Evolutionary conservation across 2,329 filamentous ascomycete genomes (phyloP), one percentile per base, ranked within the genome.

Genomic region (Tolypocladium ovalisporum): DNA sequence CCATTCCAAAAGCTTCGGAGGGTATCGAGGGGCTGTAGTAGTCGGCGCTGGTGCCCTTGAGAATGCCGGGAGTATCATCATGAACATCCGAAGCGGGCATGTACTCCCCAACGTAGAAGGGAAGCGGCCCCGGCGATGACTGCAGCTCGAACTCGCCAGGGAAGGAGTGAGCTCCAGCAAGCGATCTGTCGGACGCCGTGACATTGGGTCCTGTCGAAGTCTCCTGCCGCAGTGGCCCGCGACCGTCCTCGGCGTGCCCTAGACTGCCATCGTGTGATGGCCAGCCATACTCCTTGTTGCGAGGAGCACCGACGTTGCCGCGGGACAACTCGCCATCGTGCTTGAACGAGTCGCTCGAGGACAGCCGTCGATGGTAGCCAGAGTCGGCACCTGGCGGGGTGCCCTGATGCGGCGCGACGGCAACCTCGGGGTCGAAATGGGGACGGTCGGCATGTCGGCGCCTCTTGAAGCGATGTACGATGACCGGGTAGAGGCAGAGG

Each of bases 1-100:
- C 63, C 72, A 75, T 74, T 60, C 72, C 73, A 59, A 75, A 75
- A 6, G 71, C 72, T 55, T 73, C 71, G 3, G 72, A 73, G 2
- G 73, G 73, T 51, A 76, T 69, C 3, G 70, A 70, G 15, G 71
- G 68, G 54, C 71, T 73, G 61, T 76, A 76, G 59, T 76, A 76
- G 58, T 75, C 72, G 49, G 72, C 71, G 55, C 67, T 76, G 42
- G 67, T 70, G 40, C 70, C 72, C 56, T 63, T 67, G 49, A 71
- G 70, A 42, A 69, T 66, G 47, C 66, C 67, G 35, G 68, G 64
- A 24, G 69, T 66, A 35, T 67, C 65, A 56, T 68, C 63, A 5
- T 57, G 60, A 12, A 66, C 62, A n/a, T 58, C 57, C 8, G 63
- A 60, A 49, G 64, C 63, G 19, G 67, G 67, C 63, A 67, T 64